Conservation (phyloP, 108 stramenopile species). For the Nitzschia sp. region DNA sequence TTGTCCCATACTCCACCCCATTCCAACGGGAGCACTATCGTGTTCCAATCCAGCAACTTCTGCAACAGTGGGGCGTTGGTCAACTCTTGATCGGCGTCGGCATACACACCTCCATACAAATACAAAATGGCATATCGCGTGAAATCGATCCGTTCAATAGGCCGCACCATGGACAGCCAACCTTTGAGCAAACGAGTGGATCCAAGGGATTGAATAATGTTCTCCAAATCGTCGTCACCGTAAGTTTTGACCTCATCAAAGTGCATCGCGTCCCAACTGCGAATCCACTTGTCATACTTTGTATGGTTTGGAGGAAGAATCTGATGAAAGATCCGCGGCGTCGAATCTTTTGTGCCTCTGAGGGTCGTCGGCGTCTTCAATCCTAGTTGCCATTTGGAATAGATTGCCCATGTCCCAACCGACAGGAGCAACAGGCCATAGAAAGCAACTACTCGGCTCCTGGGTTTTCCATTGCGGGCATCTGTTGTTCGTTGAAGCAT, state of each 20-base stretch:
- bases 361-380: too few relatives aligned
- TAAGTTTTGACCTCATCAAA: neutral
- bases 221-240: slow-evolving; percentile 5
- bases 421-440: too few relatives aligned
- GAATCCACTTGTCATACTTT: slow-evolving; percentile 2
- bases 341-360: neutral
- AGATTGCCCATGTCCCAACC: too few relatives aligned
- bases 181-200: neutral
- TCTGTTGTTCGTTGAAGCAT: too few relatives aligned
- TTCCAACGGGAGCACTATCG: neutral
- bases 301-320: neutral
- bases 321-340: slow-evolving; percentile 5
- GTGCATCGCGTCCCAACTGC: neutral
- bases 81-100: slow-evolving; percentile 6
- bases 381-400: too few relatives aligned
- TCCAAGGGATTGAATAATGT: neutral
- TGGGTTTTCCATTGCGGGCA: too few relatives aligned
- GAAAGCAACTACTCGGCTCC: too few relatives aligned
- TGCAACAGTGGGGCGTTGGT: neutral
- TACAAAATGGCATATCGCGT: slow-evolving; percentile 1
- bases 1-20: neutral
- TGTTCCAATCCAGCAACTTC: neutral
- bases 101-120: slow-evolving; percentile 9
- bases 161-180: neutral
- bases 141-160: slow-evolving; percentile 3